A percentile compares a stretch with the other conserved stretches of the same genome.
Conservation (phyloP, 768 basidiomycete genomes). For the Porphyrellus cyaneotinctus region DNA sequence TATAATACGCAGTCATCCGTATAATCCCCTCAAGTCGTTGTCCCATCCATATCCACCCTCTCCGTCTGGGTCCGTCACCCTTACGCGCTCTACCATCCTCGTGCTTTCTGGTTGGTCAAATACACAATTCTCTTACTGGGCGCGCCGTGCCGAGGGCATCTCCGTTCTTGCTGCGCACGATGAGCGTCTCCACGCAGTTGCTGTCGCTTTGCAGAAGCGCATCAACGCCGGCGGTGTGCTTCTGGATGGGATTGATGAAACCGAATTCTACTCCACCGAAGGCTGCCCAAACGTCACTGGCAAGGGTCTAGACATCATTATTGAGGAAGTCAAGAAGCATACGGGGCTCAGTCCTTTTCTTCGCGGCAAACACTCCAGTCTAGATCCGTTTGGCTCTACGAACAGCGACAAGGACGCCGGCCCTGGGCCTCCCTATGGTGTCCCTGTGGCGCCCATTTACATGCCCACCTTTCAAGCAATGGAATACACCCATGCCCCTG, state of each 20-base stretch:
- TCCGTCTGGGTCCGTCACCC: slow-evolving; percentile 41
- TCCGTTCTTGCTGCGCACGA: slow-evolving; percentile 44
- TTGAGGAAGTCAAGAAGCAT: slow-evolving; percentile 47
- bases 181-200: slow-evolving; percentile 38
- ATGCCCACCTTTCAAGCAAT: slow-evolving; percentile 41
- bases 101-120: slow-evolving; percentile 51
- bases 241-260: slow-evolving; percentile 24
- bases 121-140: slow-evolving; percentile 53
- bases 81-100: slow-evolving; percentile 46
- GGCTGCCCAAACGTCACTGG: slow-evolving; percentile 42
- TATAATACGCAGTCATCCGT: slow-evolving; percentile 41
- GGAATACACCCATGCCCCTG: slow-evolving; percentile 34
- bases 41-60: slow-evolving; percentile 37
- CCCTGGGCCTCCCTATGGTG: slow-evolving; percentile 24
- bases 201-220: slow-evolving; percentile 39
- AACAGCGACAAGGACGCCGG: slow-evolving; percentile 34
- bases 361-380: slow-evolving; percentile 47
- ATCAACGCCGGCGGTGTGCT: slow-evolving; percentile 34
- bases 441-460: slow-evolving; percentile 31
- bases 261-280: slow-evolving; percentile 23
- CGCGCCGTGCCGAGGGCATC: slow-evolving; percentile 47
- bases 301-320: slow-evolving; percentile 46
- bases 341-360: slow-evolving; percentile 47
- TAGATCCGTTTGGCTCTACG: slow-evolving; percentile 46
- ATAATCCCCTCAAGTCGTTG: slow-evolving; percentile 48